Evolutionary conservation across 2,329 filamentous ascomycete species (phyloP).

Genomic region (Beauveria asiatica): DNA sequence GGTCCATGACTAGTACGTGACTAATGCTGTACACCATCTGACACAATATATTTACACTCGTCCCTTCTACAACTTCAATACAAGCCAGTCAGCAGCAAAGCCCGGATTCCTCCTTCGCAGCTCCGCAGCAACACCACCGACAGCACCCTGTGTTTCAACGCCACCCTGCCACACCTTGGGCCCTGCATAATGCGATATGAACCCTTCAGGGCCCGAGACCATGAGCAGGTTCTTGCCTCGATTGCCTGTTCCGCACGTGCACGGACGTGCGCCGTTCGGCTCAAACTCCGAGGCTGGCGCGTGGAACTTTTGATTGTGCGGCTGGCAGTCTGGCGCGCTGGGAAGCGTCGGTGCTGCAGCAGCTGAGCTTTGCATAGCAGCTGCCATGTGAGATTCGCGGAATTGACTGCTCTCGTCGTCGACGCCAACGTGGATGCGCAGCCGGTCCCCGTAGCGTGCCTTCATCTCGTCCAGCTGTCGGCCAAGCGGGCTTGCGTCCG

Average conservation of each 20-base stretch:
- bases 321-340: slow-evolving; percentile 2
- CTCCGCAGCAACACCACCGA: slow-evolving; percentile 58
- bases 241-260: not conserved
- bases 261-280: slow-evolving; percentile 12
- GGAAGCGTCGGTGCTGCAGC: not conserved
- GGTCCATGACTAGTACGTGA: too few relatives aligned
- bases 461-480: slow-evolving; percentile 57
- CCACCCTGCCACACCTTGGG: slow-evolving; percentile 67
- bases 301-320: slow-evolving; percentile 10
- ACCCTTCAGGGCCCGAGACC: slow-evolving; percentile 85
- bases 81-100: slow-evolving; percentile 37
- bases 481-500: slow-evolving; percentile 42
- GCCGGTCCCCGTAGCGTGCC: slow-evolving; percentile 40
- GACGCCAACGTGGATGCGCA: slow-evolving; percentile 67
- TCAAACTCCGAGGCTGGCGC: slow-evolving; percentile 9
- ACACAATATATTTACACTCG: not conserved
- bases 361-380: slow-evolving; percentile 18
- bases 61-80: slow-evolving; percentile 39
- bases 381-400: slow-evolving; percentile 38
- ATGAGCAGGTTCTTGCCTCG: slow-evolving; percentile 59
- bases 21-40: not conserved
- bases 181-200: slow-evolving; percentile 73
- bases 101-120: slow-evolving; percentile 41
- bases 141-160: slow-evolving; percentile 62
- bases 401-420: slow-evolving; percentile 71